Percentiles rank a stretch among this genome's conserved stretches.
phyloP scores from a whole-genome alignment of 441 rosid species.

The Omphalea diandra region DNA sequence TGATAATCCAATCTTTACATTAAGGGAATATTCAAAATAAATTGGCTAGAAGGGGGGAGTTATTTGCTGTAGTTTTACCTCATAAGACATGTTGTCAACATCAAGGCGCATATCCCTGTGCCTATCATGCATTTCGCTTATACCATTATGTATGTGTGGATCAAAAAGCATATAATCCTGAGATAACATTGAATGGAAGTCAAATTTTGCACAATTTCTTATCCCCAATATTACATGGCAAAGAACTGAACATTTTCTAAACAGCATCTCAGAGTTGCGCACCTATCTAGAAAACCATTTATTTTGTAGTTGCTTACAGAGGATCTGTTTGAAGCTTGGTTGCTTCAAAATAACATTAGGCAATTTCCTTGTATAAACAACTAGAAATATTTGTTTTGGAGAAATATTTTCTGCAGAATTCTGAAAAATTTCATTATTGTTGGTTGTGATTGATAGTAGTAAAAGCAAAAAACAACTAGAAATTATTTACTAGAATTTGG shows the following conservation, averaged over 20 bases:
- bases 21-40: conserved; percentile 9
- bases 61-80: conserved; percentile 43
- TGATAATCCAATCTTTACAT: conserved; percentile 28
- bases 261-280: not conserved
- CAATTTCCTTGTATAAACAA: not conserved
- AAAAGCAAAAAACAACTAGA: not conserved
- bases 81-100: conserved; percentile 90
- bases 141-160: conserved; percentile 54
- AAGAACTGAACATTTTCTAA: not conserved
- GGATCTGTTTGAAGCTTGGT: not conserved
- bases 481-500: not conserved
- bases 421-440: not conserved
- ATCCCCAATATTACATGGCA: not conserved
- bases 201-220: not conserved
- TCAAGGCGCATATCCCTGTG: conserved; percentile 90
- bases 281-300: not conserved
- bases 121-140: conserved; percentile 73
- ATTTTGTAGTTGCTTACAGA: not conserved
- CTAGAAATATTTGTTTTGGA: not conserved
- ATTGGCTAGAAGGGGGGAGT: conserved; percentile 6
- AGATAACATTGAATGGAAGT: not conserved
- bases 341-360: not conserved
- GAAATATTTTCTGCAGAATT: not conserved
- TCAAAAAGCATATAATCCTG: conserved; percentile 82
- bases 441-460: not conserved